phyloP scores from a whole-genome alignment of 371 early-diverging fungal genomes.

The Blastocladiella emersonii region DNA sequence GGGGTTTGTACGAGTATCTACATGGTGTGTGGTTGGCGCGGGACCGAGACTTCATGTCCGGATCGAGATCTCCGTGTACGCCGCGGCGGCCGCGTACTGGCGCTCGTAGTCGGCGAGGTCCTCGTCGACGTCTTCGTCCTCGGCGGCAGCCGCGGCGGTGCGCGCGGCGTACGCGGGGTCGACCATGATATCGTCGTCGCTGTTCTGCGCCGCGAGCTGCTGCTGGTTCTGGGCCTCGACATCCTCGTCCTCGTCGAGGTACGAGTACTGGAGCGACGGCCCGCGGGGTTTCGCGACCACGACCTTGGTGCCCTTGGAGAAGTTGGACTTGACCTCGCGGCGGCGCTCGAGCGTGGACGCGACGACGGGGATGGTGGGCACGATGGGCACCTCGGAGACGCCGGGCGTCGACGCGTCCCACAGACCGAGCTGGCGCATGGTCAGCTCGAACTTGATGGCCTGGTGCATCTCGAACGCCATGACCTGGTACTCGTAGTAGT shows the following conservation, averaged over 20 bases:
- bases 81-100: too few species aligned
- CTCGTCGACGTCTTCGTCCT: too few species aligned
- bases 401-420: background rate
- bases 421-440: slow-evolving; percentile 4
- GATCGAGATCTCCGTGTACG: too few species aligned
- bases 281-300: background rate
- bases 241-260: background rate
- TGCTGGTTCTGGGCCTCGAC: too few species aligned
- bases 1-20: too few species aligned
- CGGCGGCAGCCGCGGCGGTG: too few species aligned
- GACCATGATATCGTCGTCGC: too few species aligned
- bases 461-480: slow-evolving; percentile 6
- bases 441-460: background rate
- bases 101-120: too few species aligned
- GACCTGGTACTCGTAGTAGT: slow-evolving; percentile 6
- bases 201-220: too few species aligned
- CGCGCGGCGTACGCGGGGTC: too few species aligned
- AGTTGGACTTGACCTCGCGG: background rate
- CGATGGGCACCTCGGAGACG: background rate
- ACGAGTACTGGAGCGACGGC: background rate
- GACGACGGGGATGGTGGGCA: background rate
- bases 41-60: too few species aligned
- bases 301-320: background rate
- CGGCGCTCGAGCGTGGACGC: background rate
- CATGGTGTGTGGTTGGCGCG: too few species aligned